Evolutionary conservation across 805 yeast genomes (phyloP), one percentile per base, ranked within the genome.

Genomic region (Spencermartinsiella europaea): DNA sequence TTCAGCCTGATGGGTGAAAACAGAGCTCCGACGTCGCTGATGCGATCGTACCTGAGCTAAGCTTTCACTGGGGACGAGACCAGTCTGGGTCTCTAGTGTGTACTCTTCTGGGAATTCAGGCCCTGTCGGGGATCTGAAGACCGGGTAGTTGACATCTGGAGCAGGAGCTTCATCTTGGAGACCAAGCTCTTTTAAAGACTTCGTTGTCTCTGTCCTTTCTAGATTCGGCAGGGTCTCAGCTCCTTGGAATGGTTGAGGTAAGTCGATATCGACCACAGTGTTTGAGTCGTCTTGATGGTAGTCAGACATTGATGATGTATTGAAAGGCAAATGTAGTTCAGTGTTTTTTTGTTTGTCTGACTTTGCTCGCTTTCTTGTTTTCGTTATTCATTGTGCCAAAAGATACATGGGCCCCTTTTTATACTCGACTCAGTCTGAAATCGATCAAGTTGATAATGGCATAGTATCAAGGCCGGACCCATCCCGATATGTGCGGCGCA

Each of bases 71-170:
- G 91, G 93, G 12, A 89, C 96, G 45, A 89, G 71, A 52, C 96
- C 96, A 4, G 96, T 86, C 44, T 76, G 75, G 0, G 96, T 89
- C 70, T 89, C 96, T 64, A 89, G 54, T 4, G 89, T 84, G 63
- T 86, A 89, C 63, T 89, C 96, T 70, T 89, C 96, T 5, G 96
- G 96, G 73, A 89, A 89, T 31, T 88, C 82, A 3, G 66, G 56
- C 5, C 48, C 49, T 4, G 56, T 52, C 4, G 34, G 36, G 27
- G 47, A 46, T 12, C 60, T 47, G 12, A 58, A 48, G 34, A 54
- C 54, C 14, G 91, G 85, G 52, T 76, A 75, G 49, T 72, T 75
- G 20, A 76, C 72, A 34, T 60, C 67, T 40, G 70, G 56, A 56
- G 68, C 57, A 5, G 86, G 84, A 38, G 79, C 75, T 3, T 67